Evolutionary conservation across 805 yeast species (phyloP).

Genomic region (Wickerhamomyces queroliae): DNA sequence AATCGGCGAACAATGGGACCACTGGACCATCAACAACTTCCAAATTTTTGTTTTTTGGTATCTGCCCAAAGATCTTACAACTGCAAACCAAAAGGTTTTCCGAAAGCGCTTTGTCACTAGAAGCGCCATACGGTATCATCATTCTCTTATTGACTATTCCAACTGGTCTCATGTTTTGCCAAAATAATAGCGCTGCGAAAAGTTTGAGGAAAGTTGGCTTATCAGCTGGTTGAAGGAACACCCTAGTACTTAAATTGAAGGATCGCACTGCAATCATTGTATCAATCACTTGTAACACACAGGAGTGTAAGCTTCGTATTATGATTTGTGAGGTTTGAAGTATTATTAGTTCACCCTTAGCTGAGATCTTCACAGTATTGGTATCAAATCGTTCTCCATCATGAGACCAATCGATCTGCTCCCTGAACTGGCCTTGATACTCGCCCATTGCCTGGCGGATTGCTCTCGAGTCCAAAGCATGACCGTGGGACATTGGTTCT

Average conservation of each 20-base stretch:
- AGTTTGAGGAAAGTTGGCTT: slow-evolving; percentile 32
- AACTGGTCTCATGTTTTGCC: slow-evolving; percentile 49
- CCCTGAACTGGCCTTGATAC: slow-evolving; percentile 11
- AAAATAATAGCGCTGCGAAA: slow-evolving; percentile 41
- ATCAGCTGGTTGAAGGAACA: slow-evolving; percentile 18
- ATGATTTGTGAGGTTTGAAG: neutral
- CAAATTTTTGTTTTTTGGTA: slow-evolving; percentile 16
- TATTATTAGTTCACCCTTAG: slow-evolving; percentile 2
- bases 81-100: slow-evolving; percentile 49
- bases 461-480: neutral
- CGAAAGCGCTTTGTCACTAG: slow-evolving; percentile 22
- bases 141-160: slow-evolving; percentile 45
- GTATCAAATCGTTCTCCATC: neutral
- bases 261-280: neutral
- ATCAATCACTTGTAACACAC: neutral
- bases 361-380: slow-evolving; percentile 1
- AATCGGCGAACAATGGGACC: slow-evolving; percentile 13
- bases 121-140: slow-evolving; percentile 14
- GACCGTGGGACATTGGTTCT: neutral
- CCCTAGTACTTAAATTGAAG: neutral
- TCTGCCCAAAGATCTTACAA: slow-evolving; percentile 56
- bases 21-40: slow-evolving; percentile 12
- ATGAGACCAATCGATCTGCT: slow-evolving; percentile 11
- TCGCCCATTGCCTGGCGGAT: slow-evolving; percentile 2
- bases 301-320: slow-evolving; percentile 4